Evolutionary conservation across 192 early-diverging fungal genomes (phyloP), one percentile per base, ranked within the genome.

Genomic region (Entomortierella lignicola): DNA sequence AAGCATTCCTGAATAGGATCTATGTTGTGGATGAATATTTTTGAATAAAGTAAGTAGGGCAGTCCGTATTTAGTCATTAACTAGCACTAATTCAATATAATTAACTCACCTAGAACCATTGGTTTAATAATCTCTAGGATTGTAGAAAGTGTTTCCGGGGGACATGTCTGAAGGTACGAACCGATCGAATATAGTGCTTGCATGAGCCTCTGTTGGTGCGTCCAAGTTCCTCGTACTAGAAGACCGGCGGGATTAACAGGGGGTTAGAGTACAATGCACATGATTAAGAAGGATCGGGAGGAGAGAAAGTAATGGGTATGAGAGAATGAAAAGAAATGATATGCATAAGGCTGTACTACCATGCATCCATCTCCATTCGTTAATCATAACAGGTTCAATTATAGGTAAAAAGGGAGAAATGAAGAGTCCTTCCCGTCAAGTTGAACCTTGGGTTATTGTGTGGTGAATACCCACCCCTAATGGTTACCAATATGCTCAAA

Each of bases 191-290:
- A 63, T 15, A 77, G 56, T 18, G 74, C 74, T 21, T 77, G 74
- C 66, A 77, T 77, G 48, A 77, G 55, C 37, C 74, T 60, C 29
- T 77, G 74, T 54, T 77, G 74, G 39, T 77, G 74, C 17, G 66
- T 77, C 66, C 66, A 64, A 31, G 56, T 57, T 31, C 74, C 74
- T 26, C 63, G 55, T 34, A 60, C 71, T 65, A 55, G 29, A 25
- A 37, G n/a, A 39, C 26, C 34, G 50, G 6, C 37, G 1, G 10
- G 52, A 13, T 29, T 27, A 29, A 54, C 6, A 54, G 26, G 18
- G 10, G 25, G 23, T 4, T 54, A 26, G 23, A 17, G 10, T 25
- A 25, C 52, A 54, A 29, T 50, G 48, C 21, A 50, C 21, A 50
- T 17, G 15, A 25, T 54, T 25, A 21, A 42, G 26, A 56, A 53